Conservation (phyloP, 176 grass and related monocot species). For the Phoenix roebelenii region DNA sequence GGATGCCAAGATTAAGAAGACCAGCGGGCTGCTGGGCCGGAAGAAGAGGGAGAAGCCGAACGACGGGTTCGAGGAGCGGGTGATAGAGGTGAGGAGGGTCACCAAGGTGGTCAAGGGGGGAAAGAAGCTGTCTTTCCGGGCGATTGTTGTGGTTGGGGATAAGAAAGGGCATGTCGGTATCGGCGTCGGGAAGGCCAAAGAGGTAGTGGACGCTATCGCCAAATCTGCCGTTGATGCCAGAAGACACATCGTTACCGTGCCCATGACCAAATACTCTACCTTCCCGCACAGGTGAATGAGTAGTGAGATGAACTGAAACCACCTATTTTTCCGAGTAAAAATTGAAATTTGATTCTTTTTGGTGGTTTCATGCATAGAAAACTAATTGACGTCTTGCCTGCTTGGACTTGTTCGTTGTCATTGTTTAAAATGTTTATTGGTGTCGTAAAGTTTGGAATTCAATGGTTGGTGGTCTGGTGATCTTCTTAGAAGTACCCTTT, state of each 20-base stretch:
- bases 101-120: constrained; percentile 90
- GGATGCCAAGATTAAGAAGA: constrained; percentile 27
- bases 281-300: constrained; percentile 79
- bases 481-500: too few species aligned
- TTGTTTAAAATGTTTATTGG: too few species aligned
- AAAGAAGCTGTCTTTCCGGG: constrained; percentile 68
- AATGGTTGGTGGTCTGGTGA: too few species aligned
- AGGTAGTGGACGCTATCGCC: constrained; percentile 64
- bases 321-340: too few species aligned
- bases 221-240: constrained; percentile 69
- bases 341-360: too few species aligned
- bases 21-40: constrained; percentile 48
- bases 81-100: constrained; percentile 73
- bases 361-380: too few species aligned
- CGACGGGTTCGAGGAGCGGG: constrained; percentile 77
- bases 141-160: constrained; percentile 71
- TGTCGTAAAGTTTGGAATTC: too few species aligned
- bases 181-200: constrained; percentile 82
- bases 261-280: constrained; percentile 74
- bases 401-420: too few species aligned
- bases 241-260: constrained; percentile 70
- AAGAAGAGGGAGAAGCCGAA: constrained; percentile 47
- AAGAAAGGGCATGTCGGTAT: constrained; percentile 75
- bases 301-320: too few species aligned
- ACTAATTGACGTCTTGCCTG: too few species aligned